Evolutionary conservation across 805 yeast genomes (phyloP).

Genomic region (Candida quercuum): DNA sequence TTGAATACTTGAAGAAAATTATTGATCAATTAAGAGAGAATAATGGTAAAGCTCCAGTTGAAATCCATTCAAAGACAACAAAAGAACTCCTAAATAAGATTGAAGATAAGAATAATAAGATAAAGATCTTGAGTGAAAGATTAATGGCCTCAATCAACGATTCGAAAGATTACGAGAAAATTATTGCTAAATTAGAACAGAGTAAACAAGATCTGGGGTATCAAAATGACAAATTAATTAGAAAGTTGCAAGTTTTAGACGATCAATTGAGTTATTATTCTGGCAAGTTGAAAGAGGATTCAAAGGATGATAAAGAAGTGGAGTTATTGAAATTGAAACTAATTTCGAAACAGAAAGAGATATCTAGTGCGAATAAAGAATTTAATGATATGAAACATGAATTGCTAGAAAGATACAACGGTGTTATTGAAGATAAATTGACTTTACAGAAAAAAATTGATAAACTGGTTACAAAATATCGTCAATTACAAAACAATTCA

Average conservation of each 20-base stretch:
- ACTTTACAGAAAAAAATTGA: conserved; percentile 28
- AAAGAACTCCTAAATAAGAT: conserved; percentile 24
- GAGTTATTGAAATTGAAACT: conserved; percentile 13
- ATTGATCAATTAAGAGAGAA: conserved; percentile 10
- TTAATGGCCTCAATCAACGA: conserved; percentile 22
- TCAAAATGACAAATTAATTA: conserved; percentile 29
- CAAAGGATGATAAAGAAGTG: not conserved
- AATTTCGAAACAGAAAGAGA: conserved; percentile 14
- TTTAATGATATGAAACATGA: conserved; percentile 30
- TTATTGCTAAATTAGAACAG: conserved; percentile 26
- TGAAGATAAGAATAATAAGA: conserved; percentile 19
- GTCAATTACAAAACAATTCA: conserved; percentile 23
- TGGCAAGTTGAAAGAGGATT: not conserved
- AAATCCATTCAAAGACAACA: conserved; percentile 5
- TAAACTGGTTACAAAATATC: conserved; percentile 21
- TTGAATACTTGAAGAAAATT: conserved; percentile 26
- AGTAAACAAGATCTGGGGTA: conserved; percentile 24
- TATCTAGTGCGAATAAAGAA: conserved; percentile 12
- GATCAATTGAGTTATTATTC: conserved; percentile 26
- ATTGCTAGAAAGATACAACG: conserved; percentile 22
- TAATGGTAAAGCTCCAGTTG: too few relatives aligned
- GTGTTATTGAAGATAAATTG: conserved; percentile 21
- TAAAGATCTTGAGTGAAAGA: conserved; percentile 19
- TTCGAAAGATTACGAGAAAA: conserved; percentile 24
- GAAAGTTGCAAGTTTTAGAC: conserved; percentile 23